Base-by-base conservation (phyloP, 495 filamentous ascomycete species). In the Chaetomium cochliodes region DNA sequence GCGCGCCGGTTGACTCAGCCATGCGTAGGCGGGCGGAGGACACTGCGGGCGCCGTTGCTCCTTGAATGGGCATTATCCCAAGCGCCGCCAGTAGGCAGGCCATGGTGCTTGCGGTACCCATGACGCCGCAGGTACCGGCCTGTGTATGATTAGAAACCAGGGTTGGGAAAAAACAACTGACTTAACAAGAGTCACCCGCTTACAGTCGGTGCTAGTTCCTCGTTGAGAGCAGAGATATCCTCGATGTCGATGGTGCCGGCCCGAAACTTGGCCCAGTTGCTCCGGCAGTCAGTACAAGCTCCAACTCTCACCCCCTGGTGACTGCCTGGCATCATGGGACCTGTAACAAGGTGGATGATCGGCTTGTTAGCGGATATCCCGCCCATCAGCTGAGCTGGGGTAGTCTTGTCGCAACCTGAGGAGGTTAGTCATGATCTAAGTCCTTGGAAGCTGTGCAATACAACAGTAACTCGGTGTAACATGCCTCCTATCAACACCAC, bases 21-120 rank as follows among this genome's bases (percentile, higher is more conserved):
- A 88, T 82, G 25, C 87, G 78, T 0, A 89, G 72, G 33, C 87
- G 81, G 0, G 86, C 79, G 6, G 86, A 87, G 1, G 87, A 89
- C 1, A 89, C 84, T 5, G 87, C 87, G 0, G 87, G 84, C 8
- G 87, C 83, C 18, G 86, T 80, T 26, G 87, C 87, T 23, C 60
- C 80, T 58, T 78, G 75, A 7, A 88, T 77, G 9, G 86, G 85
- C 80, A 89, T 88, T 70, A 90, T 76, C 23, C 87, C 87, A 2
- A 90, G 77, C 0, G 80, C 87, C 20, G 81, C 86, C 23, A 84
- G 81, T 11, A 89, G 73, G 62, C 87, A 90, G 3, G 87, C 86
- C 86, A 90, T 90, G 25, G 87, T 90, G 52, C 82, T 85, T 8
- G 87, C 87, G 12, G 87, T 90, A 15, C 87, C 87, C 86, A 88